phyloP scores from a whole-genome alignment of 306 rosid genomes.

The Prosopis cineraria region DNA sequence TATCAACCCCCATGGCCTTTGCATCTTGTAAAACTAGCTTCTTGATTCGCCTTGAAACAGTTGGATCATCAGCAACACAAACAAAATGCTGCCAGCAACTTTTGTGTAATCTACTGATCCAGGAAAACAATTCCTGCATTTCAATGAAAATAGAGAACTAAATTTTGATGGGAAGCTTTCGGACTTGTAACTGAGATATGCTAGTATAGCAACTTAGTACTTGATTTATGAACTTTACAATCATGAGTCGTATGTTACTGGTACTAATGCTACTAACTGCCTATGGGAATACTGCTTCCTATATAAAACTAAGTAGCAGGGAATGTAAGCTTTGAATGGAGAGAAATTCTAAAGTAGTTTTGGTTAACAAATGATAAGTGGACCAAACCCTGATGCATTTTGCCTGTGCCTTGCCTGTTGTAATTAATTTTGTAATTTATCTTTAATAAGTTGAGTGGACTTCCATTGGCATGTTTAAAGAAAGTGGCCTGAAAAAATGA shows the following conservation, averaged over 20 bases:
- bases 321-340: neutral
- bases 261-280: neutral
- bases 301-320: neutral
- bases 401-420: neutral
- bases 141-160: neutral
- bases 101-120: constrained; percentile 58
- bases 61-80: constrained; percentile 43
- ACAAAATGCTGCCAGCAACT: constrained; percentile 54
- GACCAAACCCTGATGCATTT: neutral
- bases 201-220: neutral
- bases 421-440: neutral
- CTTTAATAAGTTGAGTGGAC: neutral
- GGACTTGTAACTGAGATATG: neutral
- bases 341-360: neutral
- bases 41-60: constrained; percentile 50
- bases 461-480: neutral
- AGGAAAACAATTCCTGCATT: constrained; percentile 60
- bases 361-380: neutral
- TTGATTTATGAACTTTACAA: too few species aligned
- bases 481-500: neutral
- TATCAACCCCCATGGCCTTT: constrained; percentile 52
- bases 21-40: constrained; percentile 63
- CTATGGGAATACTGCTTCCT: neutral
- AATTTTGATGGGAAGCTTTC: neutral
- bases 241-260: neutral